These are phyloP conservation scores for Neonectria faginata DNA, from an alignment of 2,329 filamentous ascomycete species.

Conservation along the genomic window DNA sequence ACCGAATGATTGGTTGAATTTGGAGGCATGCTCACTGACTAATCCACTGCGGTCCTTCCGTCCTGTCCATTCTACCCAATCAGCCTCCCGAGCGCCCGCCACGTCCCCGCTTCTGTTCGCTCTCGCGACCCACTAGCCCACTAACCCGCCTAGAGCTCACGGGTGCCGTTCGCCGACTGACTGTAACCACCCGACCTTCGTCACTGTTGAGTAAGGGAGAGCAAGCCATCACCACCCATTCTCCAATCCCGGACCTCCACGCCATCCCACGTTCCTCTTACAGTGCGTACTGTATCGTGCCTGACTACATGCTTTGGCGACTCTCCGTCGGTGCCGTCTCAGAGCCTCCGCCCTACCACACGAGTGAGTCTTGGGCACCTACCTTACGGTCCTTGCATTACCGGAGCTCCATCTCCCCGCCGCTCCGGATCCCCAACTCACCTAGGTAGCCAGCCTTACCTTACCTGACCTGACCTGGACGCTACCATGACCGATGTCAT, in stretches of 20 bases:
- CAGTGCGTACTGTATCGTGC: not conserved
- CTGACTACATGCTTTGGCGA: not conserved
- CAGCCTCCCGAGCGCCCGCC: not conserved
- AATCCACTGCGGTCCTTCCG: not conserved
- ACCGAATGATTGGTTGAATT: not conserved
- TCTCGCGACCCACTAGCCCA: not conserved
- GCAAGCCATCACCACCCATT: not conserved
- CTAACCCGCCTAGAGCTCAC: not conserved
- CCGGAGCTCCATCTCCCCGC: constrained; percentile 3
- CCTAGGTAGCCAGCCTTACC: constrained; percentile 1
- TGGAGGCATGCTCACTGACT: constrained; percentile 7
- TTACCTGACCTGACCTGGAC: not conserved
- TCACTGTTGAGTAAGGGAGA: not conserved
- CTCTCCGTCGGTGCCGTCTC: not conserved
- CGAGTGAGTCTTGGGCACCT: too few species aligned
- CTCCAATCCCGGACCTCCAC: not conserved
- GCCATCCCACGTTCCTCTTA: not conserved
- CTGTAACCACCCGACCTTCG: not conserved
- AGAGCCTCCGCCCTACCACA: not conserved
- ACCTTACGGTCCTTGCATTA: not conserved
- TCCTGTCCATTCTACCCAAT: not conserved
- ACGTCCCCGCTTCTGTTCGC: constrained; percentile 2
- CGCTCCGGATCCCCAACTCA: constrained; percentile 1
- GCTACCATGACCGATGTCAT: constrained; percentile 48
- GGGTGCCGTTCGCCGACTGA: constrained; percentile 8